Evolutionary conservation across 192 early-diverging fungal species (phyloP), one percentile per base, ranked within the genome.

Genomic region (Diversispora epigaea): DNA sequence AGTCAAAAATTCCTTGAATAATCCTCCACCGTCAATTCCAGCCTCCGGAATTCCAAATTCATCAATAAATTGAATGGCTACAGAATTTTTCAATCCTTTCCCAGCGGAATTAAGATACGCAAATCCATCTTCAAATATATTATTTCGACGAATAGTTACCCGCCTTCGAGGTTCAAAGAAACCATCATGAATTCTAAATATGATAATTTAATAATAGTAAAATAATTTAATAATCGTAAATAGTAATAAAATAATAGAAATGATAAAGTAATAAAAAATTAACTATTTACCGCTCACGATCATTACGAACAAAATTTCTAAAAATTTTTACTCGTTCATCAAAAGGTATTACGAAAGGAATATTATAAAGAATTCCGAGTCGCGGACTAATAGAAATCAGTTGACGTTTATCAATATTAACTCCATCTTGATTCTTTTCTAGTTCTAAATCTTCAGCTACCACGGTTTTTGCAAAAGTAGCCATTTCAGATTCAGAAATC

Each of bases 1-100:
- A 7, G 93, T 97, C 47, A 99, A 81, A 75, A 99, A 99, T 81
- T 99, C 97, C 58, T 99, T 99, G 78, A 99, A 99, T 11, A 99
- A 90, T 46, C 97, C 96, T 41, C 95, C 95, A 61, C 97, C 97
- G 78, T 99, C 97, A 73, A 98, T 93, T 1, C 97, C 97, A 11
- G 93, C 93, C 77, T 99, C 97, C 11, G 78, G 79, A 43, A 95
- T 80, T 0, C 95, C 95, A 71, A 91, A 91, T 67, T 90, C 87
- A 73, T 92, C 91, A 22, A 95, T 86, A 85, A 99, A 97, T 6
- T 86, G 83, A 63, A 99, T 96, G 32, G 90, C 85, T 61, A 99
- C 87, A 9, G 89, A 88, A 44, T 84, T 83, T 80, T 95, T 96
- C 54, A 98, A 83, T 49, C 75, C 77, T 32, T 86, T 45, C 54